Conservation (phyloP, 1,284 basidiomycete species). For the Sanghuangporus weigelae region DNA sequence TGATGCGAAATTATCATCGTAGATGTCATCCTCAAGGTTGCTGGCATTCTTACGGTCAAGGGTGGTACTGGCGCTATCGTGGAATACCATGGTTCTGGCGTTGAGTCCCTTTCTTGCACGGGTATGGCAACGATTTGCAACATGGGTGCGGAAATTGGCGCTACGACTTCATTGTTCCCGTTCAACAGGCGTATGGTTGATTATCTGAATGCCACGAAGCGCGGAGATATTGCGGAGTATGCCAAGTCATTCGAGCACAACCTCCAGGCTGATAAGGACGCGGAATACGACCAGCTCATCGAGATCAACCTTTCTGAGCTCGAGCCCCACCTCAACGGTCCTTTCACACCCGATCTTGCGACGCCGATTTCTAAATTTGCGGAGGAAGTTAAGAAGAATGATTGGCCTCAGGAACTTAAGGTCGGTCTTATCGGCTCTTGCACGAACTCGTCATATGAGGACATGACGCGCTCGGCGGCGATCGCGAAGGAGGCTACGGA, state of each 20-base stretch:
- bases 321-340: constrained; percentile 99
- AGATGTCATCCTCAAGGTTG: constrained; percentile 97
- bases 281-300: constrained; percentile 93
- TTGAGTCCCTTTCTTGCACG: constrained; percentile 94
- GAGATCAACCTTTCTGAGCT: constrained; percentile 96
- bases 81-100: constrained; percentile 91
- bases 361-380: constrained; percentile 97
- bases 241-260: constrained; percentile 90
- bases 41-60: constrained; percentile 96
- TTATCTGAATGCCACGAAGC: constrained; percentile 94
- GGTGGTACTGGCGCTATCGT: constrained; percentile 97
- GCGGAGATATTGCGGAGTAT: constrained; percentile 84
- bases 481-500: constrained; percentile 86
- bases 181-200: constrained; percentile 94
- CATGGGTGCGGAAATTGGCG: constrained; percentile 99
- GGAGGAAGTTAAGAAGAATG: constrained; percentile 88
- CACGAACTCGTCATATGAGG: constrained; percentile 99
- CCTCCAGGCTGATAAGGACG: constrained; percentile 83
- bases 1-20: constrained; percentile 7
- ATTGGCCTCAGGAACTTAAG: constrained; percentile 96
- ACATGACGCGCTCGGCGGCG: constrained; percentile 96
- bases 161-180: constrained; percentile 98
- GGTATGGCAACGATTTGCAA: constrained; percentile 99
- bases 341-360: constrained; percentile 94
- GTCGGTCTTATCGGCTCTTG: constrained; percentile 98